A percentile compares a stretch with the other conserved stretches of the same genome.
Evolutionary conservation across 1,139 yeast genomes (phyloP).

Genomic region (Geotrichum citri-aurantii): DNA sequence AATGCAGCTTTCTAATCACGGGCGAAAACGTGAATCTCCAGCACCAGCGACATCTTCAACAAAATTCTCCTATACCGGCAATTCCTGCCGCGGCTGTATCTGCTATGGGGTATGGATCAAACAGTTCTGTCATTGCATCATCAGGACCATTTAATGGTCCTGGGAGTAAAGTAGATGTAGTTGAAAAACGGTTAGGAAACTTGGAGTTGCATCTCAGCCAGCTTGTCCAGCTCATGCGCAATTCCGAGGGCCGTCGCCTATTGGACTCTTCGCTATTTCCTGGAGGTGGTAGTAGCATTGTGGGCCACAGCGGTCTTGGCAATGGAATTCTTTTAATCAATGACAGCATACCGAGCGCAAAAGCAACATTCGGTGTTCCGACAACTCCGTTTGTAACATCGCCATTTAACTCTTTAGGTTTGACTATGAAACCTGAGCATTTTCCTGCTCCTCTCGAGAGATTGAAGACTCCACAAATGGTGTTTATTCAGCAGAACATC

Average conservation of each 20-base stretch:
- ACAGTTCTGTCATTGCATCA: not conserved
- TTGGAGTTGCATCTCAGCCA: constrained; percentile 1
- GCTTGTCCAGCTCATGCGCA: constrained; percentile 4
- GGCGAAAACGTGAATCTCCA: constrained; percentile 11
- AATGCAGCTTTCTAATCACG: constrained; percentile 44
- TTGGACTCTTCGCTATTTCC: not conserved
- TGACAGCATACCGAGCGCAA: constrained; percentile 22
- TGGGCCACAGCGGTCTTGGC: not conserved
- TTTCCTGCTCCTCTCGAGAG: constrained; percentile 45
- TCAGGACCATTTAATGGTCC: not conserved
- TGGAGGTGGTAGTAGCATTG: not conserved
- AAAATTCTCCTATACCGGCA: not conserved
- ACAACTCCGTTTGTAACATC: constrained; percentile 43
- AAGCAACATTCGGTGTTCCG: constrained; percentile 39
- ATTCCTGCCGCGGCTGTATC: not conserved
- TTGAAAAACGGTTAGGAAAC: not conserved
- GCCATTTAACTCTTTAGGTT: constrained; percentile 46
- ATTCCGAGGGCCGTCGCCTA: not conserved
- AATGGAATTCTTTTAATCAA: not conserved
- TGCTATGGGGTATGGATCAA: not conserved
- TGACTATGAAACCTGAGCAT: constrained; percentile 34
- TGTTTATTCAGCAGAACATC: constrained; percentile 39
- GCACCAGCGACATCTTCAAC: constrained; percentile 14
- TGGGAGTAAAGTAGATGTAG: not conserved
- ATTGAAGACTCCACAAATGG: constrained; percentile 37